Evolutionary conservation across 257 asterid species (phyloP), one percentile per base, ranked within the genome.

Genomic region (Orobanche coerulescens): DNA sequence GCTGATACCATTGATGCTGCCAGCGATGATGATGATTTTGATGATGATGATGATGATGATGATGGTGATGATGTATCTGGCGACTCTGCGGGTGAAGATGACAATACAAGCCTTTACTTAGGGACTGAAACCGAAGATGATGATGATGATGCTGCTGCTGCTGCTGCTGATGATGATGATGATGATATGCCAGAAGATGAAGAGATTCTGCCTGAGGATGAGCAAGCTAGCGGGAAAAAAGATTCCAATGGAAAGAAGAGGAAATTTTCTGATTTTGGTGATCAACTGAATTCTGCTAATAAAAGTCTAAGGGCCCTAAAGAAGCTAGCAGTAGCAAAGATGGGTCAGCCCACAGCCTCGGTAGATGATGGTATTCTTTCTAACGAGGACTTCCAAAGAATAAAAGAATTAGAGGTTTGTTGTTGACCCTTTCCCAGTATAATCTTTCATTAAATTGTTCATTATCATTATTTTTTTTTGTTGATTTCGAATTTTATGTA

Each of bases 351-450:
- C n/a, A n/a, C n/a, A n/a, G n/a, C n/a, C n/a, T n/a, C n/a, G n/a
- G n/a, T n/a, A n/a, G 46, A 69, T 28, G 96, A 88, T 61, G 96
- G 95, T 24, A 82, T 92, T 73, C 90, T 88, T 42, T 93, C 97
- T 25, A 89, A 89, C 13, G 96, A 93, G 81, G 97, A 86, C 77
- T 93, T 89, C 86, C 85, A 74, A 78, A 75, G 83, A 76, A 86
- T 93, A 71, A 89, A 71, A 81, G 94, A 86, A 77, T 84, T 82
- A 42, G 79, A 79, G 97, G 98, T 92, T 61, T 69, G 77, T 40
- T 19, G 36, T 54, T 70, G 26, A 15, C n/a, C n/a, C n/a, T n/a
- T 30, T 16, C 43, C 50, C 36, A 30, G 36, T 30, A 43, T 68
- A 16, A 47, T n/a, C n/a, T n/a, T n/a, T n/a, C n/a, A n/a, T n/a